These are phyloP conservation scores for Acacia melanoxylon DNA, from an alignment of 306 rosid genomes.

Conservation along the genomic window DNA sequence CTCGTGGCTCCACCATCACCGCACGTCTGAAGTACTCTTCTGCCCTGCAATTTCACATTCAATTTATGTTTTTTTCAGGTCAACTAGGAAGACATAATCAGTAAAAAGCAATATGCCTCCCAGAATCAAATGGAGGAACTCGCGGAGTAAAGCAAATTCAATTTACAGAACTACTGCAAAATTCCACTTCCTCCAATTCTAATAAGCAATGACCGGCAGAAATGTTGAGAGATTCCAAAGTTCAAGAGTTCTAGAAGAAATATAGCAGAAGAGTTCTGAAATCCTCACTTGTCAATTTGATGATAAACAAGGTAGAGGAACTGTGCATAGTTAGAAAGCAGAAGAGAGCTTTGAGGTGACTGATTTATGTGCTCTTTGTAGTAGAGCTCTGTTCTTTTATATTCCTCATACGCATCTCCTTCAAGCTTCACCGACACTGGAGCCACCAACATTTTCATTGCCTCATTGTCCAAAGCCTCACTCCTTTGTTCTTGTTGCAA, in stretches of 20 bases:
- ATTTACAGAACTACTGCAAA: neutral
- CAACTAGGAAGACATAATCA: neutral
- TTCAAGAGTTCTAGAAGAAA: neutral
- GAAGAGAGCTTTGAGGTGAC: slow-evolving; percentile 64
- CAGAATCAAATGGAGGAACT: neutral
- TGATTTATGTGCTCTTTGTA: slow-evolving; percentile 48
- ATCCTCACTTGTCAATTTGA: slow-evolving; percentile 58
- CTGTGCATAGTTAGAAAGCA: slow-evolving; percentile 80
- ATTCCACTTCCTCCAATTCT: slow-evolving; percentile 11
- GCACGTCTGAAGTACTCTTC: slow-evolving; percentile 71
- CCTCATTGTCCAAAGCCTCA: slow-evolving; percentile 49
- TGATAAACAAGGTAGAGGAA: slow-evolving; percentile 69
- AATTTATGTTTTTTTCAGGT: neutral
- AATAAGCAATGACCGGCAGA: neutral
- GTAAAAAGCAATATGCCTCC: neutral
- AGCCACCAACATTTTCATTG: slow-evolving; percentile 40
- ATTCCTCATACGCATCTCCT: slow-evolving; percentile 54
- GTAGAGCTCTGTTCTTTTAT: slow-evolving; percentile 54
- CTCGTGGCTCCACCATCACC: slow-evolving; percentile 44
- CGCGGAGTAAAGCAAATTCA: neutral
- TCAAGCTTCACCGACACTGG: slow-evolving; percentile 58
- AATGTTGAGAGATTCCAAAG: neutral
- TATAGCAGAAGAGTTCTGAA: slow-evolving; percentile 5
- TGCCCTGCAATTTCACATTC: slow-evolving; percentile 55
- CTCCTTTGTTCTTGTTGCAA: slow-evolving; percentile 37